A percentile compares a stretch with the other conserved stretches of the same genome.
Evolutionary conservation across 2,329 filamentous ascomycete genomes (phyloP).

Genomic region (Metarhizium album): DNA sequence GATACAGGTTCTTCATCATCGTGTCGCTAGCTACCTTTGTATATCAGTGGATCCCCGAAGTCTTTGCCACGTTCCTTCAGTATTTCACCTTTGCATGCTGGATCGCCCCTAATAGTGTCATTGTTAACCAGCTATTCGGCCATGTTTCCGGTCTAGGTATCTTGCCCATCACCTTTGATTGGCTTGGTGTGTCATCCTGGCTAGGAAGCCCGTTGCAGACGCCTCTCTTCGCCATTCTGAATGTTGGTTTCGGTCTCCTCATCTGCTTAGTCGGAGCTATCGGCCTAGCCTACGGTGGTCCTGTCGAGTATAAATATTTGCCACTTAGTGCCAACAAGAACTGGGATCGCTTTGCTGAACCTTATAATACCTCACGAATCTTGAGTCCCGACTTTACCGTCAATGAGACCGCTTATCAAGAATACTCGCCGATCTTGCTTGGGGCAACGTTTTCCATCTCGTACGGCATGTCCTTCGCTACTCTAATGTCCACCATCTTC

Average conservation of each 20-base stretch:
- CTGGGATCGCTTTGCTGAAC: conserved; percentile 40
- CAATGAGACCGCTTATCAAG: conserved; percentile 41
- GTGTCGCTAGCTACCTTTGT: conserved; percentile 37
- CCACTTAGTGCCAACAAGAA: conserved; percentile 40
- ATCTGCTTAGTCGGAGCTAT: conserved; percentile 39
- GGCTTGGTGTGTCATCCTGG: conserved; percentile 39
- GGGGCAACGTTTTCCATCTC: conserved; percentile 41
- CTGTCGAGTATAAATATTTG: conserved; percentile 41
- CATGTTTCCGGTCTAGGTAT: conserved; percentile 47
- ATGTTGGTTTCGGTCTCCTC: conserved; percentile 41
- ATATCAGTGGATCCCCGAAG: conserved; percentile 47
- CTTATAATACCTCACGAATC: conserved; percentile 45
- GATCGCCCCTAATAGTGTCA: conserved; percentile 48
- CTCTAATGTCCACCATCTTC: conserved; percentile 38
- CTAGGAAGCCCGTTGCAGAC: conserved; percentile 40
- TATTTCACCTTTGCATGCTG: conserved; percentile 49
- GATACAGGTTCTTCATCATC: conserved; percentile 45
- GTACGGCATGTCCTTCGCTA: conserved; percentile 47
- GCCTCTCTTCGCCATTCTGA: conserved; percentile 48
- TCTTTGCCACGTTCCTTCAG: conserved; percentile 44
- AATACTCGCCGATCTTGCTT: conserved; percentile 43
- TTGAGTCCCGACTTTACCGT: conserved; percentile 39
- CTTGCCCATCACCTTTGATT: conserved; percentile 55
- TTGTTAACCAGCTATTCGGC: conserved; percentile 55
- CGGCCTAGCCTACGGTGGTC: conserved; percentile 38